Evolutionary conservation across 768 basidiomycete species (phyloP), one percentile per base, ranked within the genome.

Genomic region (Hydnum rufescens): DNA sequence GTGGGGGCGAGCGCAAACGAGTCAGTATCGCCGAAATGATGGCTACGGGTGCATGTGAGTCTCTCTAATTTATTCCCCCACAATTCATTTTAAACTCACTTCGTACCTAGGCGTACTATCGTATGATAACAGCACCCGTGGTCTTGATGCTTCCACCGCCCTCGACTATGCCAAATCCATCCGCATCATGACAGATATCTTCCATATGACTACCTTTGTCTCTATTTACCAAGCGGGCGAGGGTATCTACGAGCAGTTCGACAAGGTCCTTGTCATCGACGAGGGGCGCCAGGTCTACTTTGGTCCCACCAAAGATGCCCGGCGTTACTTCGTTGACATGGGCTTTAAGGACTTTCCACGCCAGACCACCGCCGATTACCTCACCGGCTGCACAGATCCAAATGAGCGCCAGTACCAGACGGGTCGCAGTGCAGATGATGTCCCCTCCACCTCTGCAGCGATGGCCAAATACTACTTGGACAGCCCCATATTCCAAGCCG

Each of bases 21-120:
- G 84, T 88, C 2, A 79, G 80, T n/a, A 81, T 86, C 57, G 72
- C 74, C 1, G 87, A 90, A 62, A 86, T 84, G 74, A 63, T 86
- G 51, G 75, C 78, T 0, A 74, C 74, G 3, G 69, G 80, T 34
- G 74, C 76, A 43, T 66, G 44, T 47, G 44, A 47, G 44, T n/a
- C n/a, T n/a, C n/a, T n/a, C 3, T 71, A 73, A 22, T 74, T 74
- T 19, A 88, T 84, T 85, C 84, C 87, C 66, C 86, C 82, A 80
- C 80, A 53, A 58, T 43, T 54, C 16, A 5, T 3, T 26, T 52
- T 22, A 13, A 28, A 47, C 26, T 25, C 13, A 47, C 30, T 60
- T 61, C 13, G n/a, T n/a, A n/a, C n/a, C n/a, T 25, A 47, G 44
- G 16, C 59, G 62, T 51, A 60, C 59, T 47, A 49, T 60, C 25